These are phyloP conservation scores for Russula emetica DNA, from an alignment of 768 basidiomycete species.

Conservation along the genomic window DNA sequence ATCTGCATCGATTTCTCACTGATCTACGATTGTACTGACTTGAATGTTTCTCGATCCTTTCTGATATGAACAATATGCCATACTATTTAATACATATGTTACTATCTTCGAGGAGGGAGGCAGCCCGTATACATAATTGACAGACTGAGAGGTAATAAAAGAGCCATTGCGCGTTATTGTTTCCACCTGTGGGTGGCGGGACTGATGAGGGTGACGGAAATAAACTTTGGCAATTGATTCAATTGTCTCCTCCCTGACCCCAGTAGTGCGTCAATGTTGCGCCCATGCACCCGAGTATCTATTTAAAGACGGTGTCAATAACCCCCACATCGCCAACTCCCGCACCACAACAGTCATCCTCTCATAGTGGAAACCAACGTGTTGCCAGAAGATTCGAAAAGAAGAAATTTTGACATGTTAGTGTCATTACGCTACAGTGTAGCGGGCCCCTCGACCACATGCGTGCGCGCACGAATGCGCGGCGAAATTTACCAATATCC, in stretches of 20 bases:
- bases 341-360: neutral
- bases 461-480: neutral
- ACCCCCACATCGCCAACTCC: neutral
- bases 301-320: neutral
- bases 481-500: neutral
- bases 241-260: constrained; percentile 6
- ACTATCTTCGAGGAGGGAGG: neutral
- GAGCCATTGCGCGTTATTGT: neutral
- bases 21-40: neutral
- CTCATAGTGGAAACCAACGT: neutral
- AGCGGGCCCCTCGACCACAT: constrained; percentile 27
- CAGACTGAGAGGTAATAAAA: neutral
- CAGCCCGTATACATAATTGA: neutral
- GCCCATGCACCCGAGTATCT: neutral
- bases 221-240: neutral
- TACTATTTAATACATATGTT: neutral
- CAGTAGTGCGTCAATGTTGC: neutral
- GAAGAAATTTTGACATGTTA: neutral
- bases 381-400: neutral
- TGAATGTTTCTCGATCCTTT: neutral
- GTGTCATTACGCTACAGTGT: constrained; percentile 20
- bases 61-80: neutral
- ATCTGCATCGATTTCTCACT: neutral
- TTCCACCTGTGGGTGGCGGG: neutral
- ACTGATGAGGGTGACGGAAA: too few relatives aligned